Conservation (phyloP, 352 stramenopile genomes). For the Plasmopara halstedii region DNA sequence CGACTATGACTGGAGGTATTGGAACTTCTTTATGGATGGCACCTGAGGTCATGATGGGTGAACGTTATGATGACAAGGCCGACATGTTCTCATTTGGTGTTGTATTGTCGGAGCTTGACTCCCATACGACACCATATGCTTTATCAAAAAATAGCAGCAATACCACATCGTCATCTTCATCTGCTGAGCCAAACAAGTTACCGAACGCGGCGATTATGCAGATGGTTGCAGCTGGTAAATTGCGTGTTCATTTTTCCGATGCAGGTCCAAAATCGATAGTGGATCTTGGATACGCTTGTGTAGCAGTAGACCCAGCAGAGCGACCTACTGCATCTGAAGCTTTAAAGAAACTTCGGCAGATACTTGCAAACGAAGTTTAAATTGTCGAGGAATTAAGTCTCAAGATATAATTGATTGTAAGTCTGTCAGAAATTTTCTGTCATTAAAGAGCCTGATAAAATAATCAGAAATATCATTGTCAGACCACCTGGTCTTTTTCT, state of each 20-base stretch:
- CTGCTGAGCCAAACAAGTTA: conserved; percentile 10
- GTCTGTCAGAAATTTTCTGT: too few species aligned
- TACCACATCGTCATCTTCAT: conserved; percentile 7
- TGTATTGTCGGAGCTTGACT: conserved; percentile 32
- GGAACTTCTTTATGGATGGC: conserved; percentile 43
- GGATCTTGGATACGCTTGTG: conserved; percentile 22
- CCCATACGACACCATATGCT: conserved; percentile 23
- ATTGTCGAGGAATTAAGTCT: too few species aligned
- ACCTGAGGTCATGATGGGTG: conserved; percentile 34
- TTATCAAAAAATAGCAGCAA: conserved; percentile 13
- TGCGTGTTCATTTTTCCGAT: conserved; percentile 32
- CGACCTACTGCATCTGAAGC: conserved; percentile 32
- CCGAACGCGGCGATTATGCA: conserved; percentile 38
- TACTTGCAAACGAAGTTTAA: conserved; percentile 19
- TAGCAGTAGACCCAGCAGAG: conserved; percentile 25
- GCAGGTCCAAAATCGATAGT: conserved; percentile 16
- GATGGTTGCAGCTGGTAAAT: conserved; percentile 30
- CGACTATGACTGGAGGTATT: conserved; percentile 30
- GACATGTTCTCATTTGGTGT: conserved; percentile 47
- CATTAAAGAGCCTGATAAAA: too few species aligned
- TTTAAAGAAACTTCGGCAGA: conserved; percentile 30
- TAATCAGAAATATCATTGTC: too few species aligned
- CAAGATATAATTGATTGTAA: too few species aligned
- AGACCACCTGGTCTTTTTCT: too few species aligned
- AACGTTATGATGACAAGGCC: conserved; percentile 34